Conservation (phyloP, 1,284 basidiomycete species). For the Rhodotorula sp. region DNA sequence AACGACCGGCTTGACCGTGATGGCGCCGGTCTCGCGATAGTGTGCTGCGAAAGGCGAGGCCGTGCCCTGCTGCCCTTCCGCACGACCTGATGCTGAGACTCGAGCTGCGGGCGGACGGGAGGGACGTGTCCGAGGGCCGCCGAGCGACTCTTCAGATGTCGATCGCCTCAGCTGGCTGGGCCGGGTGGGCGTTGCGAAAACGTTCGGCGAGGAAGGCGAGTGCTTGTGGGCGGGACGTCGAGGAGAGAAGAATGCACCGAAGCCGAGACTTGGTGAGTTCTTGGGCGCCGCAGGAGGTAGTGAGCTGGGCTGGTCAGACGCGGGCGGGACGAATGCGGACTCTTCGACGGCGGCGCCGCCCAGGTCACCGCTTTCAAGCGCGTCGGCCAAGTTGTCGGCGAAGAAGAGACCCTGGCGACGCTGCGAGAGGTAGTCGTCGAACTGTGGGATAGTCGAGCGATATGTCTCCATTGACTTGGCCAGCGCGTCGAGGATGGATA, state of each 20-base stretch:
- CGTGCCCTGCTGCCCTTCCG: constrained; percentile 50
- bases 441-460: constrained; percentile 67
- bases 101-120: constrained; percentile 56
- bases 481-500: constrained; percentile 30
- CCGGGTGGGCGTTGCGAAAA: constrained; percentile 5
- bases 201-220: constrained; percentile 13
- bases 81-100: constrained; percentile 46
- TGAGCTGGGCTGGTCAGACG: constrained; percentile 5
- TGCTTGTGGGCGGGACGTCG: constrained; percentile 27
- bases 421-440: constrained; percentile 80
- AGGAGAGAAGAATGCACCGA: constrained; percentile 30
- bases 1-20: constrained; percentile 68
- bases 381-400: constrained; percentile 88
- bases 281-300: background rate
- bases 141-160: constrained; percentile 45
- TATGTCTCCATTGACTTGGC: constrained; percentile 51
- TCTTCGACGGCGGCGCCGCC: constrained; percentile 52
- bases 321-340: constrained; percentile 49
- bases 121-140: constrained; percentile 46
- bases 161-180: constrained; percentile 45
- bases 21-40: constrained; percentile 72
- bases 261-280: constrained; percentile 2
- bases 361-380: constrained; percentile 58
- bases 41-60: constrained; percentile 80
- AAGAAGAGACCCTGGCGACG: constrained; percentile 85